Evolutionary conservation across 164 flowering plant genomes (phyloP).

Genomic region (Cinnamomum micranthum): DNA sequence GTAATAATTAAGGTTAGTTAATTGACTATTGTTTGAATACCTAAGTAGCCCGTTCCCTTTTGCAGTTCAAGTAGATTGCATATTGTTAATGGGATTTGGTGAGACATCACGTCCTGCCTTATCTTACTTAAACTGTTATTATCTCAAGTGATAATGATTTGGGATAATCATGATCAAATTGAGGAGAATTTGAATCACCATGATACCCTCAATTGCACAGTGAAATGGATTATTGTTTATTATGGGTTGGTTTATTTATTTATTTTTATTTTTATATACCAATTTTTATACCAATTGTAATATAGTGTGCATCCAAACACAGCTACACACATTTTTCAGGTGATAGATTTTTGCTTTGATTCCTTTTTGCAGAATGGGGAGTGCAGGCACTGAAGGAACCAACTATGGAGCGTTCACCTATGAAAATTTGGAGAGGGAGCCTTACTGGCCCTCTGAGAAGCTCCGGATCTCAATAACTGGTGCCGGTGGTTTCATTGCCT

Average conservation of each 20-base stretch:
- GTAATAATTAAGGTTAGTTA: too few relatives aligned
- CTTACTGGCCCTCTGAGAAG: conserved; percentile 89
- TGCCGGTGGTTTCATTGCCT: conserved; percentile 98
- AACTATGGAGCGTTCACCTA: conserved; percentile 81
- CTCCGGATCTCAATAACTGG: conserved; percentile 91
- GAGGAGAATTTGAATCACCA: neutral
- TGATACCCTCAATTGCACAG: neutral
- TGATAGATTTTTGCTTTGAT: neutral
- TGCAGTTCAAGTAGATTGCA: neutral
- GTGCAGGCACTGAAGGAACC: conserved; percentile 22
- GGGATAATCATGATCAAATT: neutral
- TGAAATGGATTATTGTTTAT: neutral
- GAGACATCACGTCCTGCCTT: neutral
- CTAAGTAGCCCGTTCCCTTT: neutral
- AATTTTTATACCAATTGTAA: neutral
- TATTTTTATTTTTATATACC: neutral
- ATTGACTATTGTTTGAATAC: neutral
- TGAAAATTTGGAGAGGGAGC: conserved; percentile 79
- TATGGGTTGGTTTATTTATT: too few relatives aligned
- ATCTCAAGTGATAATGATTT: neutral
- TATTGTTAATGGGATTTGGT: neutral
- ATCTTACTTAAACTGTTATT: too few relatives aligned
- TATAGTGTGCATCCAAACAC: neutral
- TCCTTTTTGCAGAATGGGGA: conserved; percentile 64
- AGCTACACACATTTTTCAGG: neutral